phyloP scores from a whole-genome alignment of 768 basidiomycete genomes.

The Termitomyces eurrhizus region DNA sequence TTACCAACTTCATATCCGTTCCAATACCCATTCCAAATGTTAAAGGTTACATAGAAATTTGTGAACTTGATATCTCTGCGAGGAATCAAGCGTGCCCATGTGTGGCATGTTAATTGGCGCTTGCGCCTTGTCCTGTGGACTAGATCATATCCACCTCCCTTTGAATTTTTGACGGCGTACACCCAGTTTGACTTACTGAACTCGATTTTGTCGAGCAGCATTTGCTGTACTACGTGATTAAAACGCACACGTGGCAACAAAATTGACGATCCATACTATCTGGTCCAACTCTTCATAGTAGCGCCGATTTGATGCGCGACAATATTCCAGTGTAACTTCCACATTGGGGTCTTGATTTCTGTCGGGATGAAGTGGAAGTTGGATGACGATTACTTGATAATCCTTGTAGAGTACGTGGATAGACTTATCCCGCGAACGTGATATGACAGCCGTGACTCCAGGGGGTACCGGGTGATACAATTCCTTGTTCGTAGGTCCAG shows the following conservation, averaged over 20 bases:
- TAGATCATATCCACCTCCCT: conserved; percentile 29
- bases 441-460: conserved; percentile 8
- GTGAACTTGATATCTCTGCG: conserved; percentile 33
- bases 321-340: not conserved
- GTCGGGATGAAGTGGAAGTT: conserved; percentile 6
- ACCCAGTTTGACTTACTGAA: conserved; percentile 34
- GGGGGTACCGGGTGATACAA: conserved; percentile 2
- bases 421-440: not conserved
- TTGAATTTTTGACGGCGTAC: conserved; percentile 23
- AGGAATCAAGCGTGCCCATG: conserved; percentile 32
- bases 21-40: conserved; percentile 33
- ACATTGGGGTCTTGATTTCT: not conserved
- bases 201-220: conserved; percentile 24
- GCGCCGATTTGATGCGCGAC: not conserved
- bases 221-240: conserved; percentile 21
- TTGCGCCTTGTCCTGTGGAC: conserved; percentile 23
- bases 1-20: conserved; percentile 33
- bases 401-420: conserved; percentile 12
- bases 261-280: conserved; percentile 15
- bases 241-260: not conserved
- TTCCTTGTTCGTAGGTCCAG: not conserved
- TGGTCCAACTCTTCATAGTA: conserved; percentile 13
- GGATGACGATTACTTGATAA: conserved; percentile 12
- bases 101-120: conserved; percentile 24
- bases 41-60: conserved; percentile 23